phyloP scores from a whole-genome alignment of 2,329 filamentous ascomycete genomes.

The Talaromyces albobiverticillius region DNA sequence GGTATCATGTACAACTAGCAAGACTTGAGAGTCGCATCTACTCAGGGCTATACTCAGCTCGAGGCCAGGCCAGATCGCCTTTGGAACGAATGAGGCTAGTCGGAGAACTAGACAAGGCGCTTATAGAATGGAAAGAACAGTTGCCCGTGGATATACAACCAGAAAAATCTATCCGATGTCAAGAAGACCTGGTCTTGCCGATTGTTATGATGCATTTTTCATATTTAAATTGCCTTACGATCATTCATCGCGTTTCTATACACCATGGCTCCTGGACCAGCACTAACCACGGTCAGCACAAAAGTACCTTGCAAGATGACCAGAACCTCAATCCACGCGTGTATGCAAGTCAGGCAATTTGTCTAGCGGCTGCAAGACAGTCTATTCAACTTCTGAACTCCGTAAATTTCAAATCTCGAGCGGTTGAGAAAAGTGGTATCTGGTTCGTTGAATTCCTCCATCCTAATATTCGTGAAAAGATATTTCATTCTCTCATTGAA shows the following conservation, averaged over 20 bases:
- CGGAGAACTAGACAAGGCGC: background rate
- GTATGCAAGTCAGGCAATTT: background rate
- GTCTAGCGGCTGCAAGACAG: background rate
- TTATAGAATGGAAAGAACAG: background rate
- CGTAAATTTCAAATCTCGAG: background rate
- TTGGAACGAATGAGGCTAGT: background rate
- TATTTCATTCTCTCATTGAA: background rate
- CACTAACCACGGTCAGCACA: background rate
- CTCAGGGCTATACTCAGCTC: background rate
- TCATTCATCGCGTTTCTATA: background rate
- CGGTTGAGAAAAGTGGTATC: background rate
- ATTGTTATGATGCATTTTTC: slow-evolving; percentile 1
- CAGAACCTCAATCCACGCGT: background rate
- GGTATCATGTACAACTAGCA: background rate
- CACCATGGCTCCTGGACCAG: background rate
- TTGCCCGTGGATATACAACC: background rate
- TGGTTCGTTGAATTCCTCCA: background rate
- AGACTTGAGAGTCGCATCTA: background rate
- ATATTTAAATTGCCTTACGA: background rate
- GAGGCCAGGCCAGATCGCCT: background rate
- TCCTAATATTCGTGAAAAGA: background rate
- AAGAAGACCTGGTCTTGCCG: background rate
- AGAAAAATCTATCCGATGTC: background rate
- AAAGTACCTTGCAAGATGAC: background rate
- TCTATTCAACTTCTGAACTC: background rate